A percentile compares a stretch with the other conserved stretches of the same genome.
phyloP scores from a whole-genome alignment of 331 rosid species.

The Malus hybrid region DNA sequence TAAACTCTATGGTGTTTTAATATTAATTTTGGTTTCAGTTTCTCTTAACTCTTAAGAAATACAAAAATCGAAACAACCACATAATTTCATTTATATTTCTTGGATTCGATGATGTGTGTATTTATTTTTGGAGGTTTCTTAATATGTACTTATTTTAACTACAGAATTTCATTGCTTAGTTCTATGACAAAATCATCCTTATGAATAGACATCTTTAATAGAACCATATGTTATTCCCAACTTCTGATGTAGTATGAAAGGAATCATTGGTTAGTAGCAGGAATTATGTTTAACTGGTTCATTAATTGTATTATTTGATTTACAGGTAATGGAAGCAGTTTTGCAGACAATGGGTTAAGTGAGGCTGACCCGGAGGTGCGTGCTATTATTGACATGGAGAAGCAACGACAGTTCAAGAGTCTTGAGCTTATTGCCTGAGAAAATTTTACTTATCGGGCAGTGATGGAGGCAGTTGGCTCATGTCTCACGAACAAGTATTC shows the following conservation, averaged over 20 bases:
- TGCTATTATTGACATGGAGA: conserved; percentile 60
- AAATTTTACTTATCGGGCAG: conserved; percentile 87
- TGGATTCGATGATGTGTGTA: not conserved
- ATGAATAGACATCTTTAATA: not conserved
- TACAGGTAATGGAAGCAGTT: conserved; percentile 44
- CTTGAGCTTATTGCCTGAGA: conserved; percentile 98
- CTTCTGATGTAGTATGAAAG: not conserved
- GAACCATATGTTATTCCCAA: not conserved
- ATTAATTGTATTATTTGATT: not conserved
- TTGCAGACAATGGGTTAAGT: conserved; percentile 55
- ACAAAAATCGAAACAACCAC: not conserved
- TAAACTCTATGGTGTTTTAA: not conserved
- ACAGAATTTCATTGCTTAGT: not conserved
- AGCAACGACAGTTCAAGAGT: conserved; percentile 75
- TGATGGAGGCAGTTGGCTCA: conserved; percentile 98
- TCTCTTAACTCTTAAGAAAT: not conserved
- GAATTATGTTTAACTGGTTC: conserved; percentile 2
- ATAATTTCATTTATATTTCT: not conserved
- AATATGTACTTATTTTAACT: not conserved
- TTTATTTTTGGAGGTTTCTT: not conserved
- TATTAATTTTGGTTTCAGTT: not conserved
- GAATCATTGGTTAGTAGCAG: not conserved
- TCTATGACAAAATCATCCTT: not conserved
- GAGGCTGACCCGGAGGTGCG: conserved; percentile 87
- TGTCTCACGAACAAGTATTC: conserved; percentile 95